Percentiles rank a stretch among this genome's conserved stretches.
phyloP scores from a whole-genome alignment of 2,329 filamentous ascomycete species.

The Ophiostoma piceae region DNA sequence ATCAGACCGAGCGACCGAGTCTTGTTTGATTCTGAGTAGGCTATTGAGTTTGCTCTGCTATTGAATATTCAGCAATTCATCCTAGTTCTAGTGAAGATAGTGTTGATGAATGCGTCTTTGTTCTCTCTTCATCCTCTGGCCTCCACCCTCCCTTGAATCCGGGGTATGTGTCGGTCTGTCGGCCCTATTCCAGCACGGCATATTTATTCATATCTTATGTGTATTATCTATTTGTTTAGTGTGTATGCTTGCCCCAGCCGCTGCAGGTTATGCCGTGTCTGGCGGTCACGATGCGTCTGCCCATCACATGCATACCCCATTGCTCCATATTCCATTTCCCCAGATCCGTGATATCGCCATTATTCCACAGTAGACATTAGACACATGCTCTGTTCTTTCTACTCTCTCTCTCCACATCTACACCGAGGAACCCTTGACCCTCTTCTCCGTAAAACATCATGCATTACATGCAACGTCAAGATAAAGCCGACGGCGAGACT shows the following conservation, averaged over 20 bases:
- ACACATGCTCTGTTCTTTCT: too few relatives aligned
- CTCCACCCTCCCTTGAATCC: not conserved
- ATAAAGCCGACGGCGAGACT: not conserved
- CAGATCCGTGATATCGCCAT: not conserved
- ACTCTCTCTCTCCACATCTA: not conserved
- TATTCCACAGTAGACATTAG: not conserved
- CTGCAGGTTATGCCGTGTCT: conserved; percentile 3
- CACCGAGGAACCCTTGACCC: not conserved
- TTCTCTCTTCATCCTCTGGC: not conserved
- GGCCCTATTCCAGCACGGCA: not conserved
- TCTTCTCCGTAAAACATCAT: not conserved
- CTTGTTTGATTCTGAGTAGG: not conserved
- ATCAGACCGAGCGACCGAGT: not conserved
- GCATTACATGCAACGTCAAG: not conserved
- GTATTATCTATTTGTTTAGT: too few relatives aligned
- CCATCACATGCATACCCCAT: conserved; percentile 2
- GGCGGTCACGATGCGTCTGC: not conserved
- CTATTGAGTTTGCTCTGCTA: too few relatives aligned
- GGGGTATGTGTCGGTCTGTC: conserved; percentile 11
- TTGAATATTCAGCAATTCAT: not conserved
- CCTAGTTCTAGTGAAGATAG: not conserved
- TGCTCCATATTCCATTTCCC: conserved; percentile 5
- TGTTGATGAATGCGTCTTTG: conserved; percentile 1
- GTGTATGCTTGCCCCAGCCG: not conserved
- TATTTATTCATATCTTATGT: not conserved